phyloP scores from a whole-genome alignment of 2,329 filamentous ascomycete species.

The Hypoxylon sp. region DNA sequence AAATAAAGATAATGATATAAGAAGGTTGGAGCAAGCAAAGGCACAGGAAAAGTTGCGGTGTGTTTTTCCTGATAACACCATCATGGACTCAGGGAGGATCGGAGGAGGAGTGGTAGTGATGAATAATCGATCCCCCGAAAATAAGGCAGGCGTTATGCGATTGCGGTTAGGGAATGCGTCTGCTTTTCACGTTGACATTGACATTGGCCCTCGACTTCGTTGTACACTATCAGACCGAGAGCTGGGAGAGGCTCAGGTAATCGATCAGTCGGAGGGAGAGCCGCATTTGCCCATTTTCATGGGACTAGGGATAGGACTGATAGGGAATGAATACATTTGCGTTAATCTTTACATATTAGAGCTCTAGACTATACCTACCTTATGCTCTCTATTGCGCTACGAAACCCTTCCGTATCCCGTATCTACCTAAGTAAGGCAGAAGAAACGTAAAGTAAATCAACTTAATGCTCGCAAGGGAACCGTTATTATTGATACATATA shows the following conservation, averaged over 20 bases:
- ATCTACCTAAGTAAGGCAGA: neutral
- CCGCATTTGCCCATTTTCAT: neutral
- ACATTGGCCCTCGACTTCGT: neutral
- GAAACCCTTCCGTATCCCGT: neutral
- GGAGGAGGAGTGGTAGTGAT: neutral
- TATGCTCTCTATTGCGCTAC: neutral
- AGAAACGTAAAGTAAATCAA: neutral
- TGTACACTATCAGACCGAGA: constrained; percentile 13
- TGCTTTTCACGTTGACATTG: neutral
- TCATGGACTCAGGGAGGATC: constrained; percentile 6
- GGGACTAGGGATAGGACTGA: neutral
- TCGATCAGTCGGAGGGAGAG: constrained; percentile 5
- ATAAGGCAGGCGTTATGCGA: constrained; percentile 16
- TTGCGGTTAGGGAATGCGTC: neutral
- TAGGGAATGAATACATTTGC: neutral
- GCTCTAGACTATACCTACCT: neutral
- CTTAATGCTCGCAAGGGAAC: neutral
- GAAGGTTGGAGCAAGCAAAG: neutral
- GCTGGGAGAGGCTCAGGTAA: constrained; percentile 13
- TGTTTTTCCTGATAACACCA: neutral
- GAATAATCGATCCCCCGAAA: constrained; percentile 4
- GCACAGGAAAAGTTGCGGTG: neutral
- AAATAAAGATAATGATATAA: neutral
- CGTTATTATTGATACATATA: neutral
- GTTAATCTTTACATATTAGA: neutral